Evolutionary conservation across 192 early-diverging fungal species (phyloP).

Genomic region (Geranomyces michiganensis): DNA sequence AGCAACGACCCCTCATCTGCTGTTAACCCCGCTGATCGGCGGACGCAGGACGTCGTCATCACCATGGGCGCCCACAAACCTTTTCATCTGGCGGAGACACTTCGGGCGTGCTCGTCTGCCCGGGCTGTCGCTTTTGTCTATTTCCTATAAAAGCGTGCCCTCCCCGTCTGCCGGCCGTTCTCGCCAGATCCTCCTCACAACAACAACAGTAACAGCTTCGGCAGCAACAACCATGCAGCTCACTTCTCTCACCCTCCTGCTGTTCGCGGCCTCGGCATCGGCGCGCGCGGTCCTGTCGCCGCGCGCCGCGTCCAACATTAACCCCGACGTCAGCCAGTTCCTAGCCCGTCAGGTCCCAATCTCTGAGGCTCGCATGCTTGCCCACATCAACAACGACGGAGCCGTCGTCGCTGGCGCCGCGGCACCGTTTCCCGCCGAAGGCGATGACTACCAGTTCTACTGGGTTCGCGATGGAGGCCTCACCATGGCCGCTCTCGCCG

Average conservation of each 20-base stretch:
- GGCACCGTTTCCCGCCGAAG: neutral
- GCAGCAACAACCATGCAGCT: too few relatives aligned
- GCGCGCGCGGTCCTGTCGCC: neutral
- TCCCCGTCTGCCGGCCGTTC: too few relatives aligned
- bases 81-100: too few relatives aligned
- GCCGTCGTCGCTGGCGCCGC: conserved; percentile 10
- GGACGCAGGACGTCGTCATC: too few relatives aligned
- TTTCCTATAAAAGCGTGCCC: too few relatives aligned
- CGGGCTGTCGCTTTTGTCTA: too few relatives aligned
- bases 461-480: conserved; percentile 14
- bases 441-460: conserved; percentile 11
- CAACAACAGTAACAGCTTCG: too few relatives aligned
- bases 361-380: neutral
- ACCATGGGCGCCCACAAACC: too few relatives aligned
- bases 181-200: too few relatives aligned
- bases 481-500: conserved; percentile 3
- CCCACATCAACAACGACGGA: conserved; percentile 6
- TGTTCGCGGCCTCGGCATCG: neutral
- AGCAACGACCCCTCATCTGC: too few relatives aligned
- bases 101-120: too few relatives aligned
- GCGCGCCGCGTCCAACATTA: neutral
- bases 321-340: conserved; percentile 1
- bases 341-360: neutral
- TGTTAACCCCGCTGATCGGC: too few relatives aligned
- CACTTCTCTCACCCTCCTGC: neutral